Conservation (phyloP, 257 asterid genomes). For the Striga asiatica region DNA sequence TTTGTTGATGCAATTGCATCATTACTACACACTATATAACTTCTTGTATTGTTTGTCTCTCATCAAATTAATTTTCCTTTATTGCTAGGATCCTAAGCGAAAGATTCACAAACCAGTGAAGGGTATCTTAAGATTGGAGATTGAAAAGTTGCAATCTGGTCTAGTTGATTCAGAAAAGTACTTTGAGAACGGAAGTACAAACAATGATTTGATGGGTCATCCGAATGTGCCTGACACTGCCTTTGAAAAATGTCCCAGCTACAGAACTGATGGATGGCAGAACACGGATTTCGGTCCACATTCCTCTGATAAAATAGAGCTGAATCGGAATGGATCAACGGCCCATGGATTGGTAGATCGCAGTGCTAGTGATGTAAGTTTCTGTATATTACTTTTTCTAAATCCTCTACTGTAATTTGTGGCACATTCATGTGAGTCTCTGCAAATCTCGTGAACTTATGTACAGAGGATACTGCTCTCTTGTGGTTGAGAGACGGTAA, state of each 20-base stretch:
- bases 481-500: background rate
- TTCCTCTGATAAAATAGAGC: constrained; percentile 41
- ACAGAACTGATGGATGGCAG: constrained; percentile 36
- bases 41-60: constrained; percentile 15
- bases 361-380: constrained; percentile 59
- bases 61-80: constrained; percentile 14
- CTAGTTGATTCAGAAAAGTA: constrained; percentile 49
- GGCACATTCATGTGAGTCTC: constrained; percentile 8
- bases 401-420: constrained; percentile 2
- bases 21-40: background rate
- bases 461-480: constrained; percentile 1
- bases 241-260: constrained; percentile 30
- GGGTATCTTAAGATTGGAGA: constrained; percentile 84
- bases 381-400: constrained; percentile 5
- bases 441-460: background rate
- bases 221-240: constrained; percentile 30
- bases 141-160: constrained; percentile 79
- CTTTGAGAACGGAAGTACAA: constrained; percentile 38
- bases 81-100: constrained; percentile 80
- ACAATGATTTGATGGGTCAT: constrained; percentile 41
- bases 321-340: constrained; percentile 60
- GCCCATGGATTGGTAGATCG: constrained; percentile 36
- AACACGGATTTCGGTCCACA: constrained; percentile 35
- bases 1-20: constrained; percentile 6
- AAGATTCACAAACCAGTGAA: constrained; percentile 96